Evolutionary conservation across 208 protist species (phyloP).

Genomic region (Strigomonas oncopelti): DNA sequence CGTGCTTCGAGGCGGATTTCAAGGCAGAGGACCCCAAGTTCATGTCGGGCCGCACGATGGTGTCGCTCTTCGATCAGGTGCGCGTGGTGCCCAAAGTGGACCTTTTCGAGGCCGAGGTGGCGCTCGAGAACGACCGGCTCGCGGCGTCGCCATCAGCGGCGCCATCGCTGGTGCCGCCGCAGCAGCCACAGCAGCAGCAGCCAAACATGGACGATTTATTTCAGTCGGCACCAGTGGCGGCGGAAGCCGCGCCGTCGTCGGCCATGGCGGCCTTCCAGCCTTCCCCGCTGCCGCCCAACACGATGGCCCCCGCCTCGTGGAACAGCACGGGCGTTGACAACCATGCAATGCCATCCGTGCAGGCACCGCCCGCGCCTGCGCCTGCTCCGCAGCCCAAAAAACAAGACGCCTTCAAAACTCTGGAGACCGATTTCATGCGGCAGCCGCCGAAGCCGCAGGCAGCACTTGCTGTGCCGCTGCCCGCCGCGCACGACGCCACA

Average conservation of each 20-base stretch:
- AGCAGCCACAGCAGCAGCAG: not conserved
- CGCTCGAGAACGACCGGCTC: not conserved
- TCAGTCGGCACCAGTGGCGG: not conserved
- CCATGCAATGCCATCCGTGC: no score
- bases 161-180: not conserved
- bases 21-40: slow-evolving; percentile 1
- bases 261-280: not conserved
- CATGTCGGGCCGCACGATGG: slow-evolving; percentile 26
- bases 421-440: not conserved
- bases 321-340: no score
- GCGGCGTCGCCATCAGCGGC: not conserved
- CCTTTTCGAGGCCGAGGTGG: slow-evolving; percentile 13
- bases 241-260: not conserved
- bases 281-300: no score
- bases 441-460: no score
- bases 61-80: slow-evolving; percentile 34
- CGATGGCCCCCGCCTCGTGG: no score
- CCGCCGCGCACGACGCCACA: not conserved
- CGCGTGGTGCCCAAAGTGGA: slow-evolving; percentile 13
- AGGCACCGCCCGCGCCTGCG: no score
- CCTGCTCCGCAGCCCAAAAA: not conserved
- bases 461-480: no score
- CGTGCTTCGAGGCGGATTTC: not conserved
- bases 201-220: not conserved
- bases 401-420: not conserved